These are phyloP conservation scores for Fibroporia radiculosa DNA, from an alignment of 768 basidiomycete species.

Conservation along the genomic window DNA sequence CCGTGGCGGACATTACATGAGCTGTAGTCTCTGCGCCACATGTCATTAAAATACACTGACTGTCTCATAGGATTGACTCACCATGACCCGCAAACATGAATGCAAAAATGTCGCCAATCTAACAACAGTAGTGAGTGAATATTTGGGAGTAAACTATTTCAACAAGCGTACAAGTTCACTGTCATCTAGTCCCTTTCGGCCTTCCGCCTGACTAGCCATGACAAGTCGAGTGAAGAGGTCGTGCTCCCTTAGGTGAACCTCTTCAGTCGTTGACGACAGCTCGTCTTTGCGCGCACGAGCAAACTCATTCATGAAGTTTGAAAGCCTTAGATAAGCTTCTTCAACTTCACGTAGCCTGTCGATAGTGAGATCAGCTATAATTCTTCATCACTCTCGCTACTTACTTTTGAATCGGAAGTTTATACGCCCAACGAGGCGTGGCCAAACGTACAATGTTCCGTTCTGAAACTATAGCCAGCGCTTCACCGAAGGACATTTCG, in stretches of 20 bases:
- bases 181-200: slow-evolving; percentile 1
- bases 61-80: background rate
- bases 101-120: slow-evolving; percentile 6
- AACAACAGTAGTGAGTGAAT: background rate
- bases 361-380: background rate
- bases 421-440: slow-evolving; percentile 1
- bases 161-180: slow-evolving; percentile 1
- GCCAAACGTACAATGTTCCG: slow-evolving; percentile 1
- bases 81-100: slow-evolving; percentile 7
- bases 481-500: slow-evolving; percentile 4
- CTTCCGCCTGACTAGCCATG: background rate
- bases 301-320: background rate
- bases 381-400: background rate
- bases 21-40: slow-evolving; percentile 3
- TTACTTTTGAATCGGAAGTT: slow-evolving; percentile 3
- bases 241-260: background rate
- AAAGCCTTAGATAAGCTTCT: background rate
- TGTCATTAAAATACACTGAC: background rate
- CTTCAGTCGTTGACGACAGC: background rate
- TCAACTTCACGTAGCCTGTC: slow-evolving; percentile 1
- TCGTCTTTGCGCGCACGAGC: background rate
- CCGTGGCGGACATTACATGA: slow-evolving; percentile 2
- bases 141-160: too few relatives aligned
- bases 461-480: background rate
- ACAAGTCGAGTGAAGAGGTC: slow-evolving; percentile 5